These are phyloP conservation scores for Coemansia sp. DNA, from an alignment of 192 early-diverging fungal genomes.

Conservation along the genomic window DNA sequence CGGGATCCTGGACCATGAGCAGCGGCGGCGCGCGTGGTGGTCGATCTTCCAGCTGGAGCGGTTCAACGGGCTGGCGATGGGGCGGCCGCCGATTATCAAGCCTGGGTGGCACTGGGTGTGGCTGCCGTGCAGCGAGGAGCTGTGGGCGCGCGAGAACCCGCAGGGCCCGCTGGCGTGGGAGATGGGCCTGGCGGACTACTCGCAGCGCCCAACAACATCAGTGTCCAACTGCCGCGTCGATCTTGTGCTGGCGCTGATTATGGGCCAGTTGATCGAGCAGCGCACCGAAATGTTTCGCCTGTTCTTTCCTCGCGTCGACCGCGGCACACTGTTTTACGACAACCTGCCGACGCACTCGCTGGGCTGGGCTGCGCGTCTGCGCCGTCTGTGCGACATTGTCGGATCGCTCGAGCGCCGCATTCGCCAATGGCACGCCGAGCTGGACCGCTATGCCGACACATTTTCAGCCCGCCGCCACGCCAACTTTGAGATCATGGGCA, in stretches of 20 bases:
- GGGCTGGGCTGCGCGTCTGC: conserved; percentile 25
- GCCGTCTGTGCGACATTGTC: conserved; percentile 19
- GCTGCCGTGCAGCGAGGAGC: conserved; percentile 46
- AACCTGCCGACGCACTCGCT: conserved; percentile 49
- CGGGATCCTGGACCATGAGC: conserved; percentile 48
- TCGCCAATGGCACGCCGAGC: conserved; percentile 44
- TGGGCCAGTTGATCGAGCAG: conserved; percentile 51
- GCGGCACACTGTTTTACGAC: conserved; percentile 51
- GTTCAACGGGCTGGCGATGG: conserved; percentile 54
- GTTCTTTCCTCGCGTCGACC: conserved; percentile 52
- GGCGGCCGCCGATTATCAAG: conserved; percentile 50
- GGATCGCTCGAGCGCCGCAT: conserved; percentile 35
- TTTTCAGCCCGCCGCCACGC: conserved; percentile 51
- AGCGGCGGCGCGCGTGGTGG: conserved; percentile 50
- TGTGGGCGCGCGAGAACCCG: conserved; percentile 43
- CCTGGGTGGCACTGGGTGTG: conserved; percentile 57
- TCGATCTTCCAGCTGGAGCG: conserved; percentile 49
- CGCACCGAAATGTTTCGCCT: conserved; percentile 49
- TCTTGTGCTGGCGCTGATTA: conserved; percentile 40
- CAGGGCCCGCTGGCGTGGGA: conserved; percentile 42
- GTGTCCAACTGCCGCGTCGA: conserved; percentile 47
- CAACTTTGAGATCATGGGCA: conserved; percentile 50
- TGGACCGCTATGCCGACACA: conserved; percentile 41
- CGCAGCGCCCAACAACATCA: conserved; percentile 16
- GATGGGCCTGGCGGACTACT: conserved; percentile 36